Base-by-base conservation (phyloP, 1,284 basidiomycete genomes). In the Thecaphora thlaspeos region DNA sequence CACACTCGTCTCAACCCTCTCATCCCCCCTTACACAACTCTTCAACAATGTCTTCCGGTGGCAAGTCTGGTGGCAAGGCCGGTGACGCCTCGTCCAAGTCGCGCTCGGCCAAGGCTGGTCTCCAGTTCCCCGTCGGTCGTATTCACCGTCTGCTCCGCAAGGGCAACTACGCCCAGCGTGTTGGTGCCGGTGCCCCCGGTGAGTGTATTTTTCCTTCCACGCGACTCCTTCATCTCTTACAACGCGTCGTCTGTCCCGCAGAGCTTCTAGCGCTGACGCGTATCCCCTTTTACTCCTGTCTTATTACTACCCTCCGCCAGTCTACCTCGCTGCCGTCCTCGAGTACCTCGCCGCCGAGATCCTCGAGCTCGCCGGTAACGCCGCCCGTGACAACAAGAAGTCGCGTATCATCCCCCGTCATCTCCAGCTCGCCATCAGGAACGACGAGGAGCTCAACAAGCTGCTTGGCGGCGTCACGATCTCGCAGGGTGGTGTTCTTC, bases 371-470 rank as follows among this genome's bases (percentile, higher is more conserved):
- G 90, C 90, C 55, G 89, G 89, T 88, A 97, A 97, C 80, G 93
- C 93, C 23, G 93, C 92, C 10, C 94, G 95, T 79, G 93, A 97
- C 82, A 84, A 96, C 43, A 86, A 88, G 55, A 91, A 95, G 47
- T 96, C 95, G 81, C 90, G 94, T 80, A 95, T 97, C 79, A 95
- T 91, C 2, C 93, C 93, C 23, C 88, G 90, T 68, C 91, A 93
- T 80, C 80, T 93, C 66, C 90, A 93, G 79, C 84, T 92, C 38
- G 91, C 93, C 32, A 96, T 97, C 73, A 89, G 93, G 64, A 92
- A 93, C 51, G 94, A 97, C 79, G 92, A 96, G 79, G 93, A 90
- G 75, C 84, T 93, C 17, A 81, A 83, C 73, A 75, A 80, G 41
- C 77, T 83, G 43, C 70, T 70, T 83, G 81, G 83, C 68, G 77